Evolutionary conservation across 257 asterid genomes (phyloP).

Genomic region (Scutellaria minor): DNA sequence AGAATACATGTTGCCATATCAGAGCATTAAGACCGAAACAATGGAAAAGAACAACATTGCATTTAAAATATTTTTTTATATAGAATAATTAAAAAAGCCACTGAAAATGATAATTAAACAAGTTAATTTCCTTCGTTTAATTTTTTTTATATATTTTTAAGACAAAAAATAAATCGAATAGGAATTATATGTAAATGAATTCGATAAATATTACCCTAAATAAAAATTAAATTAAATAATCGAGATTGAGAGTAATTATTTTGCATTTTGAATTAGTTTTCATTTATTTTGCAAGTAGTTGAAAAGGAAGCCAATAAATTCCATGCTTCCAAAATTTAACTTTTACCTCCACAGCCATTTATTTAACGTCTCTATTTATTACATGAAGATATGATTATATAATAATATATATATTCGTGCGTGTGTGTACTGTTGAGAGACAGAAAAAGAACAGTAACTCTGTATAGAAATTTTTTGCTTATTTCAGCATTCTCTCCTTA

Average conservation of each 20-base stretch:
- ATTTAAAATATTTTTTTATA: too few relatives aligned
- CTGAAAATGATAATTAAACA: too few relatives aligned
- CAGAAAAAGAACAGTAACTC: slow-evolving; percentile 29
- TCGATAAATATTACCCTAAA: too few relatives aligned
- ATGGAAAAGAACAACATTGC: too few relatives aligned
- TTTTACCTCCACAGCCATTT: slow-evolving; percentile 34
- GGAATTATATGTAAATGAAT: too few relatives aligned
- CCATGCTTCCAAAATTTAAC: slow-evolving; percentile 37
- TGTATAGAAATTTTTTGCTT: slow-evolving; percentile 39
- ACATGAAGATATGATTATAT: background rate
- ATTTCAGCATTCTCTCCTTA: slow-evolving; percentile 32
- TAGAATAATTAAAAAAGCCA: too few relatives aligned
- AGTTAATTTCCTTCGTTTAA: too few relatives aligned
- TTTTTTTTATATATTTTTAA: too few relatives aligned
- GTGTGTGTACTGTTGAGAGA: background rate
- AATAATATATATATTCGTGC: background rate
- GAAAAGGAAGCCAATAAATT: slow-evolving; percentile 22
- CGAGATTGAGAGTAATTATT: background rate
- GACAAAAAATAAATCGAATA: too few relatives aligned
- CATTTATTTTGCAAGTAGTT: background rate
- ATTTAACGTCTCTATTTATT: slow-evolving; percentile 32
- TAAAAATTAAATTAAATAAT: background rate
- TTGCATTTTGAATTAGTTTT: background rate
- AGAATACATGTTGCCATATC: too few relatives aligned
- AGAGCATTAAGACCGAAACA: too few relatives aligned